Percentiles rank a stretch among this genome's conserved stretches.
phyloP scores from a whole-genome alignment of 2,329 filamentous ascomycete species.

The Dactylellina parvicollis region DNA sequence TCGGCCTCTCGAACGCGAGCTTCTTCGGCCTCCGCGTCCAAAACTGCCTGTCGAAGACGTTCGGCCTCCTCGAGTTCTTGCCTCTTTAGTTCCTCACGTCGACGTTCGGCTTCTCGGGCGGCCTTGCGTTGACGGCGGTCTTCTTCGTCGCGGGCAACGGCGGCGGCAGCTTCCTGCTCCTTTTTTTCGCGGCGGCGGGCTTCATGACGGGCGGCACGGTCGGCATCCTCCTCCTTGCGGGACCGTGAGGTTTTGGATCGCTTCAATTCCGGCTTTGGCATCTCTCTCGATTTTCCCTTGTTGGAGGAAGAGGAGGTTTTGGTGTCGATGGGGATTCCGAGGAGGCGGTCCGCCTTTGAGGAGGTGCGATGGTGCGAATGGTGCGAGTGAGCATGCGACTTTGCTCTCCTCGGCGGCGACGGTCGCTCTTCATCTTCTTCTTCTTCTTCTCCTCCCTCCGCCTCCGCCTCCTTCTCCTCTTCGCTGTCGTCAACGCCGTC shows the following conservation, averaged over 20 bases:
- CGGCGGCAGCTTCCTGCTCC: conserved; percentile 46
- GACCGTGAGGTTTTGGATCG: conserved; percentile 50
- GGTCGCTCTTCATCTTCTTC: conserved; percentile 15
- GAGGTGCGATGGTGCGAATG: conserved; percentile 10
- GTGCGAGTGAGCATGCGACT: conserved; percentile 15
- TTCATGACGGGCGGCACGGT: conserved; percentile 45
- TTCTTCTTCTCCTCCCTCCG: conserved; percentile 4
- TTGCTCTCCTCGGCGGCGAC: conserved; percentile 16
- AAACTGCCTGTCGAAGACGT: conserved; percentile 31
- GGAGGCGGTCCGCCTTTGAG: conserved; percentile 46
- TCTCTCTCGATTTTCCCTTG: conserved; percentile 39
- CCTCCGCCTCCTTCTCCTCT: background rate
- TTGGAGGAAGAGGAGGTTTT: conserved; percentile 22
- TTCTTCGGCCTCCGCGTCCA: conserved; percentile 50
- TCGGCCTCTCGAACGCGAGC: conserved; percentile 44
- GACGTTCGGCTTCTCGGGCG: conserved; percentile 41
- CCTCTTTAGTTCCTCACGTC: conserved; percentile 36
- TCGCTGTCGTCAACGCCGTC: conserved; percentile 10
- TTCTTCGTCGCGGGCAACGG: conserved; percentile 46
- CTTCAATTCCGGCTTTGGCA: conserved; percentile 43
- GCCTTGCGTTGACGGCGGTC: conserved; percentile 48
- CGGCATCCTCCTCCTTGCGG: conserved; percentile 48
- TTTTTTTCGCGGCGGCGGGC: conserved; percentile 45
- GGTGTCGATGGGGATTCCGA: conserved; percentile 22
- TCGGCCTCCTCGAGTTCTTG: conserved; percentile 49